Conservation (phyloP, 441 rosid genomes). For the Heliophila coronopifolia region DNA sequence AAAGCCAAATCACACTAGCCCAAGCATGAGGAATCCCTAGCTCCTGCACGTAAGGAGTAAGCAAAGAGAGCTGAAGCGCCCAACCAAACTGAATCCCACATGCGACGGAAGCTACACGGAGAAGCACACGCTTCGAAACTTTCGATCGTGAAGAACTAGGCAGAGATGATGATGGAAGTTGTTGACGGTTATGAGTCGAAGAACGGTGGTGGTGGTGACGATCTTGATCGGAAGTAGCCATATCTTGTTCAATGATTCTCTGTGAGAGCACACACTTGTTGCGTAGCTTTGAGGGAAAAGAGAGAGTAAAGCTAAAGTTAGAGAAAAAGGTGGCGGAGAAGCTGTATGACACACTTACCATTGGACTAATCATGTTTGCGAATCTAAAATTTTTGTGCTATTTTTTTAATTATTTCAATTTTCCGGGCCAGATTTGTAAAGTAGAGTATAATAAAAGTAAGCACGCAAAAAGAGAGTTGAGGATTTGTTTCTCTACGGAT, state of each 20-base stretch:
- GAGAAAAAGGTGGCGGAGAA: constrained; percentile 14
- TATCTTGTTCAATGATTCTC: not conserved
- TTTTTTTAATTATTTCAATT: too few species aligned
- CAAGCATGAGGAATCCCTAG: constrained; percentile 92
- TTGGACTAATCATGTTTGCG: too few species aligned
- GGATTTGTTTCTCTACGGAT: too few species aligned
- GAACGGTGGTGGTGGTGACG: constrained; percentile 20
- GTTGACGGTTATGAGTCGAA: constrained; percentile 24
- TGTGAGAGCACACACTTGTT: not conserved
- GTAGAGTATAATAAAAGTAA: too few species aligned
- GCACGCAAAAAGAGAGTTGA: too few species aligned
- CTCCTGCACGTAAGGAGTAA: constrained; percentile 93
- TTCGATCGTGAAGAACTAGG: constrained; percentile 25
- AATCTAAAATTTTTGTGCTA: too few species aligned
- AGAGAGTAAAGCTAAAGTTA: constrained; percentile 12
- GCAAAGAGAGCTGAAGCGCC: constrained; percentile 90
- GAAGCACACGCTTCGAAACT: constrained; percentile 52
- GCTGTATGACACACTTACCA: not conserved
- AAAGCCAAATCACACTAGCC: constrained; percentile 93
- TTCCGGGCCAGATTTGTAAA: too few species aligned
- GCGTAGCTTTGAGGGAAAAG: not conserved
- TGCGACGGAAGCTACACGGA: constrained; percentile 82
- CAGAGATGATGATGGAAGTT: constrained; percentile 6
- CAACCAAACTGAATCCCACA: constrained; percentile 98
- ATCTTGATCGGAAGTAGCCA: constrained; percentile 25